Conservation (phyloP, 345 rosid species). For the Erodium maritimum region DNA sequence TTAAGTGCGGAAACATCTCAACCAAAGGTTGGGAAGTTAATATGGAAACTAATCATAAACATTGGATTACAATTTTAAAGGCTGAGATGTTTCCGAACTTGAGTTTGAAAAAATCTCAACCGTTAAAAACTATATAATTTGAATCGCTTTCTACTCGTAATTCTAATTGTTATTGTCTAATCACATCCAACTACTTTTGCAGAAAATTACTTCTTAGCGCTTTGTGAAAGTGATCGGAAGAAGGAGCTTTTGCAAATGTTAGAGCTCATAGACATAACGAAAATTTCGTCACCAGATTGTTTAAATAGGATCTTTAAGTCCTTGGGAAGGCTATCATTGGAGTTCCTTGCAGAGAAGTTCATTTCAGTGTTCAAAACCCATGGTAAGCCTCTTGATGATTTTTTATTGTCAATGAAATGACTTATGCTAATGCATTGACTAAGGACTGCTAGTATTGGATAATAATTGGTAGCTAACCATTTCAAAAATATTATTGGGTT, state of each 20-base stretch:
- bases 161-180: background rate
- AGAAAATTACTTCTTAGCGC: slow-evolving; percentile 69
- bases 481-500: no score
- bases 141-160: background rate
- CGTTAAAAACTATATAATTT: background rate
- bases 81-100: no score
- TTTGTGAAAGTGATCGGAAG: slow-evolving; percentile 48
- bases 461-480: no score
- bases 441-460: no score
- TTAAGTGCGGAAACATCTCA: no score
- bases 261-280: slow-evolving; percentile 46
- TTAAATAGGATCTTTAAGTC: slow-evolving; percentile 36
- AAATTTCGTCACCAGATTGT: slow-evolving; percentile 29
- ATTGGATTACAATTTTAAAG: no score
- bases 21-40: no score
- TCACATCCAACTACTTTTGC: slow-evolving; percentile 16
- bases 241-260: slow-evolving; percentile 42
- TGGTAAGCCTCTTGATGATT: slow-evolving; percentile 29
- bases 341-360: slow-evolving; percentile 38
- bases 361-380: slow-evolving; percentile 30
- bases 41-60: no score
- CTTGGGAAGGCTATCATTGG: slow-evolving; percentile 52
- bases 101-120: no score
- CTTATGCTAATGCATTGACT: background rate
- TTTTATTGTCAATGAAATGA: slow-evolving; percentile 4